Base-by-base conservation (phyloP, 2,329 filamentous ascomycete species). In the Microsporum canis region DNA sequence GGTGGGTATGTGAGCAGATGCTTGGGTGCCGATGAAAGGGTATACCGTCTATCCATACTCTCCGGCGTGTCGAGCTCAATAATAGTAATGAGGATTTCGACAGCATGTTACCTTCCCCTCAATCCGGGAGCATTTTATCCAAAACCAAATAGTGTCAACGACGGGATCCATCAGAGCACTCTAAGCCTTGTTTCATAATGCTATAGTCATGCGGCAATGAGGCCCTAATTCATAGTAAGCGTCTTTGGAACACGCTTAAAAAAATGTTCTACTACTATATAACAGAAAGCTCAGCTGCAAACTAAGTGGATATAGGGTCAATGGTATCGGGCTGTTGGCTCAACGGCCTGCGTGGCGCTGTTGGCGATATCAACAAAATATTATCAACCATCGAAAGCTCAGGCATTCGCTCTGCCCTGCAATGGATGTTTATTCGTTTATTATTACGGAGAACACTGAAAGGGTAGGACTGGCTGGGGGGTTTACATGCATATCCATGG, bases 1-100 rank as follows among this genome's bases (percentile, higher is more conserved):
- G 71, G 61, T 78, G 76, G 76, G 75, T 77, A 33, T 76, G 74
- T 63, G 65, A 69, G 60, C 64, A 75, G 65, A 72, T 77, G 63
- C 63, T 78, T 45, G 67, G 68, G 14, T 7, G 7, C 61, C 55
- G 14, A 62, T 29, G 10, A 51, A 29, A 23, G 53, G 12, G 12
- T 23, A 27, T 34, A 33, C 23, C 17, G 17, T 23, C 33, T 43
- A 57, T 38, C 34, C 23, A 27, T 8, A 27, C 3, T 36, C n/a
- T n/a, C 38, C 43, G n/a, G 56, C 38, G 56, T 41, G 29, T 29
- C 31, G 38, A 31, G 31, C 31, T 51, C 45, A 29, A 51, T 51
- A 51, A 23, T 47, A 27, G 27, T 31, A 7, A 31, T 29, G 10
- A 31, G 12, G 23, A n/a, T 31, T 5, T 51, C 27, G 23, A 51